Base-by-base conservation (phyloP, 2,329 filamentous ascomycete species). In the Botrytis tulipae region DNA sequence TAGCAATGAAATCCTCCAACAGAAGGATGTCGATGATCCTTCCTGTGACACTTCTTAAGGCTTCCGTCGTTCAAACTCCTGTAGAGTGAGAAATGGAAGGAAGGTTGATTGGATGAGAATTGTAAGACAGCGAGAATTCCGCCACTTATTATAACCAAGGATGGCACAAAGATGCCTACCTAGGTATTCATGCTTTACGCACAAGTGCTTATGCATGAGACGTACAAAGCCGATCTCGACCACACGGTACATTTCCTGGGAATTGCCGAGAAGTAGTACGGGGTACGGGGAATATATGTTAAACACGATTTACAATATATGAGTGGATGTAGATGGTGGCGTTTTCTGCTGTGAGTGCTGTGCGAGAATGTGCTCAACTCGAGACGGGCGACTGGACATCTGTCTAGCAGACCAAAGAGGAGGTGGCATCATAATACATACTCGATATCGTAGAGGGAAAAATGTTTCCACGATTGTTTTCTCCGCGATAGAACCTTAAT, bases 301-400 rank as follows among this genome's bases (percentile, higher is more conserved):
- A 67, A 54, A 35, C 46, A 67, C 29, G 16, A 67, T 54, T 9
- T 68, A 4, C 7, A 9, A 51, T 40, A 29, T n/a, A 20, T 67
- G 32, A 67, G 35, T 68, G 48, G 46, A 14, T 68, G 65, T 35
- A 40, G 65, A 68, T 68, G 65, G 65, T 68, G 65, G 65, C 46
- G 65, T 68, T 29, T n/a, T 29, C n/a, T 51, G 46, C 29, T 29
- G 65, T 29, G 46, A n/a, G 16, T 25, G 44, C 48, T n/a, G 44
- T 62, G 37, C 25, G 37, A 62, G 37, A 62, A 37, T 42, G 25
- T 62, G 60, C 37, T 40, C 25, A 62, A 62, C 37, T 62, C 60
- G 60, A 62, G 37, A 62, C 60, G 37, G 60, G 12, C 16, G 35
- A 40, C 35, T n/a, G 35, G 35, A n/a, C 12, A 62, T 62, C 25